Evolutionary conservation across 345 rosid genomes (phyloP).

Genomic region (Pseudoturritis turrita): DNA sequence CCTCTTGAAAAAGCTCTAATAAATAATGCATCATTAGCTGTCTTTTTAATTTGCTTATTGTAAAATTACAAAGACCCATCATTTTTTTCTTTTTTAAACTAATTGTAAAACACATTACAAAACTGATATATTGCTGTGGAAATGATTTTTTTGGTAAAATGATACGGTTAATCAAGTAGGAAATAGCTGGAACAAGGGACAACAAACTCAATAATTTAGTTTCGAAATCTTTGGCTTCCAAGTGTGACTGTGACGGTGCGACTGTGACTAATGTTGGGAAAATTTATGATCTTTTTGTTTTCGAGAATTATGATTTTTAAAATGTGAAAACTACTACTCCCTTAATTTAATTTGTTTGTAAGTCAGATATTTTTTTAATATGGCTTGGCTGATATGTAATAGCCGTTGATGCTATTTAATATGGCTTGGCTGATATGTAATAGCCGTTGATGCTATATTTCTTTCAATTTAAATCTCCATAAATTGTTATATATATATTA

Average conservation of each 20-base stretch:
- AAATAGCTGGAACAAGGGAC: conserved; percentile 12
- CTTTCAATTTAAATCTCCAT: background rate
- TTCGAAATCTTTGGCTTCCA: background rate
- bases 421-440: background rate
- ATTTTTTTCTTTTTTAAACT: background rate
- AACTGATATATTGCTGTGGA: background rate
- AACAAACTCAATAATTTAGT: conserved; percentile 15
- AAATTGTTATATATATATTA: background rate
- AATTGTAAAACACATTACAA: background rate
- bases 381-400: background rate
- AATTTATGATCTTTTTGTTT: background rate
- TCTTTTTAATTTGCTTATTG: background rate
- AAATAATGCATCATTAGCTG: background rate
- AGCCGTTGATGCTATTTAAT: background rate
- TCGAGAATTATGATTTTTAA: background rate
- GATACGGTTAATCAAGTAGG: background rate
- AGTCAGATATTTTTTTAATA: background rate
- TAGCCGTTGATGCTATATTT: background rate
- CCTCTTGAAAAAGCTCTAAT: background rate
- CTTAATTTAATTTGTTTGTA: background rate
- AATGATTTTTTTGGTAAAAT: background rate
- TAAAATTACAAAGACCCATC: background rate
- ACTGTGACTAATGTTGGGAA: background rate
- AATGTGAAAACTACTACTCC: background rate
- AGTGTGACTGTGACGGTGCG: conserved; percentile 13